Evolutionary conservation across 768 basidiomycete species (phyloP), one percentile per base, ranked within the genome.

Genomic region (Crucibulum laeve): DNA sequence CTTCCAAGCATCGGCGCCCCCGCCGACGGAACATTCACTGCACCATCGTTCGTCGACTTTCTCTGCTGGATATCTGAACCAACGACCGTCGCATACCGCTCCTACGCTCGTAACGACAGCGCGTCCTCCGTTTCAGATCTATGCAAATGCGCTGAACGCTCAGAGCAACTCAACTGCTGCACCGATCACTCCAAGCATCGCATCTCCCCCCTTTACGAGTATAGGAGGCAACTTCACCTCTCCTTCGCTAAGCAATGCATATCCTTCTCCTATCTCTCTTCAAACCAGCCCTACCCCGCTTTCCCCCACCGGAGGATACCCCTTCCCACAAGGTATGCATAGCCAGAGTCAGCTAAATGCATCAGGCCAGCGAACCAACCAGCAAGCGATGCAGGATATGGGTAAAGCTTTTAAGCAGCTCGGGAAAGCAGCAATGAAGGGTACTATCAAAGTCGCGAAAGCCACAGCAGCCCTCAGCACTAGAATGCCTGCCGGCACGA

Each of bases 191-290:
- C 28, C 28, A 30, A 30, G n/a, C 28, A 7, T n/a, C 28, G 28
- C 28, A 30, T n/a, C n/a, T n/a, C n/a, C n/a, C 28, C n/a, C 28
- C 28, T 30, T 30, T 7, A 7, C 7, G 7, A 30, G n/a, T 30
- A 30, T 30, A 30, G 8, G n/a, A 30, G 28, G n/a, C 28, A n/a
- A n/a, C 28, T 30, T n/a, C 28, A 30, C 28, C 28, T 30, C 28
- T 30, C 28, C 28, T n/a, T n/a, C 7, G 28, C n/a, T n/a, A n/a
- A 30, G 8, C n/a, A 36, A 44, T 28, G 28, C 14, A 21, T 53
- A 18, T 36, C 53, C 4, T 48, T 56, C 39, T 47, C 57, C 17
- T 32, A 30, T n/a, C 7, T 37, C 38, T 13, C 38, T 42, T 43
- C 53, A 18, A 30, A 40, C 30, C 32, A 50, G 25, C 10, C 33